Base-by-base conservation (phyloP, 192 early-diverging fungal genomes). In the Mortierella antarctica region DNA sequence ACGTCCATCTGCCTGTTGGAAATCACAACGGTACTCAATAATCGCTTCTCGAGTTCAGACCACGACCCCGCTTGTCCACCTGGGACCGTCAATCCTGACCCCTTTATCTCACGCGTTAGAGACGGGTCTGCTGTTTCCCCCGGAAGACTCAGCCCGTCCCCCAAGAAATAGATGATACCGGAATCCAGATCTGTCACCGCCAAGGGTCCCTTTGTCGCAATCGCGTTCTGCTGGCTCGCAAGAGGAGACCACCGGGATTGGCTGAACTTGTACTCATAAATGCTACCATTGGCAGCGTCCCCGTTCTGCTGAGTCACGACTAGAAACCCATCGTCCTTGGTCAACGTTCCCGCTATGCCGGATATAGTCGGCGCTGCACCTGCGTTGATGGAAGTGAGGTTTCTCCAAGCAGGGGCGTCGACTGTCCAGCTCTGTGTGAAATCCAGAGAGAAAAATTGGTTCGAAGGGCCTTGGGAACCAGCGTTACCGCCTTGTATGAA, bases 401-500 rank as follows among this genome's bases (percentile, higher is more conserved):
- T 20, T 4, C 7, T 61, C 67, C 67, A 70, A 4, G 47, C 56
- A 17, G 67, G 67, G 0, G 1, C 6, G 31, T 51, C 39, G 7
- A 12, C 57, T 9, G 39, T 2, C 67, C 67, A 70, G 23, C 23
- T 5, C 2, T 3, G 4, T 0, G 18, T 14, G 2, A 70, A 45
- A 39, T 70, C 40, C 31, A 70, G 23, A 5, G 57, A 18, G 8
- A 51, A 70, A 40, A 57, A 56, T 11, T 51, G 41, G 15, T n/a
- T 0, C 3, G 44, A 46, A 11, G 1, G 13, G 10, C 4, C 20
- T 4, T 46, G 7, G 40, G 21, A 6, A 2, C 4, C 5, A 20
- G 14, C 8, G 13, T 12, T 2, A 11, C 67, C 67, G 7, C 67
- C 67, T 20, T 60, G 57, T 11, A 70, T 70, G 12, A 57, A 59